Percentiles rank a stretch among this genome's conserved stretches.
Conservation (phyloP, 495 filamentous ascomycete genomes). For the Daldinia bambusicola region DNA sequence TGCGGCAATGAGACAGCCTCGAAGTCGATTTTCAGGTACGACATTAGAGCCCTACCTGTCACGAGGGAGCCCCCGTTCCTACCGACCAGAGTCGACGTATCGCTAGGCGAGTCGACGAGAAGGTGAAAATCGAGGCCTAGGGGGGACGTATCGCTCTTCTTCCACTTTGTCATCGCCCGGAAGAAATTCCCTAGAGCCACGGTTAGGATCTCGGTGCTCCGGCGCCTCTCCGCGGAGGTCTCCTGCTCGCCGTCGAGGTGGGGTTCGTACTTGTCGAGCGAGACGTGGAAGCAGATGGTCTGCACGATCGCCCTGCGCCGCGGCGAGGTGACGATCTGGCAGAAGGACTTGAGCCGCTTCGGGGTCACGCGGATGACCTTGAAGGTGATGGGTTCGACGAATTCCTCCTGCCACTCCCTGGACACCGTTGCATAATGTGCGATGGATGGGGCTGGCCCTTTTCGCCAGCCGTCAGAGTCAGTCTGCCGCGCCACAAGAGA, state of each 20-base stretch:
- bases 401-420: constrained; percentile 39
- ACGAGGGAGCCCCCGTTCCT: constrained; percentile 21
- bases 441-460: constrained; percentile 7
- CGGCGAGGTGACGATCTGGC: constrained; percentile 26
- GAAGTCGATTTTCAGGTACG: constrained; percentile 33
- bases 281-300: constrained; percentile 37
- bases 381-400: constrained; percentile 36
- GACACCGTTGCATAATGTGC: constrained; percentile 35
- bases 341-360: constrained; percentile 31
- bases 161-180: constrained; percentile 29
- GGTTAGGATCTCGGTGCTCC: constrained; percentile 32
- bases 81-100: constrained; percentile 15
- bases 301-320: constrained; percentile 36
- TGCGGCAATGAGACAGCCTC: constrained; percentile 28
- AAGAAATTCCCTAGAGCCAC: constrained; percentile 27
- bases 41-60: constrained; percentile 26
- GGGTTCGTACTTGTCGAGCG: constrained; percentile 32
- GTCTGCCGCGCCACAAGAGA: constrained; percentile 34
- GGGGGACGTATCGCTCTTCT: constrained; percentile 32
- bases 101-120: constrained; percentile 36
- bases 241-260: constrained; percentile 29
- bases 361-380: constrained; percentile 31
- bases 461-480: constrained; percentile 18
- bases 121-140: constrained; percentile 36
- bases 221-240: constrained; percentile 29